Base-by-base conservation (phyloP, 2,329 filamentous ascomycete genomes). In the Madurella fahalii region DNA sequence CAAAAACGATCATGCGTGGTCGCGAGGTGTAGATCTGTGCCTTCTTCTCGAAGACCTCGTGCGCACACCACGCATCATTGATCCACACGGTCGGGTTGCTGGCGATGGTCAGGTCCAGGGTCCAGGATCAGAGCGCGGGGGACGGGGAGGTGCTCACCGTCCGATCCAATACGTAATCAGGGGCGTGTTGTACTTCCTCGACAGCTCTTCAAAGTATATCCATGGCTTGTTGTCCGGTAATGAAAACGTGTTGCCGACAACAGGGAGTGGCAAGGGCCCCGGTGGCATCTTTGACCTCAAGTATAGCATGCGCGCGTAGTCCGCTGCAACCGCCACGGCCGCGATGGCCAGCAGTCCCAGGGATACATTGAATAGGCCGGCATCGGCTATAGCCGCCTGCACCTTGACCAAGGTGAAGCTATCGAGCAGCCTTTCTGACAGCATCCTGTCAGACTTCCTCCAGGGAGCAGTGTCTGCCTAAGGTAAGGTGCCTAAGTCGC, bases 141-240 rank as follows among this genome's bases (percentile, higher is more conserved):
- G n/a, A n/a, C n/a, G n/a, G n/a, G 32, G 13, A 18, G 32, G 12
- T 17, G 48, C 60, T 64, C 46, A 73, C 70, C 73, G 67, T n/a
- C 77, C 76, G 45, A 81, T 78, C 80, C 79, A 82, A 60, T 80
- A 76, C 0, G 80, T 82, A 46, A 83, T 76, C 7, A 82, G 61
- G 0, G 77, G 75, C 0, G 74, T 69, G 5, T 76, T 66, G 61
- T 79, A 77, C 45, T 68, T 63, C 59, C 78, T 76, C 3, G 79
- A 77, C 0, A 82, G 66, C 58, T 77, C 63, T 51, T 83, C 78
- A 58, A 83, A 81, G 65, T 77, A 79, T 20, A 82, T 72, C 80
- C 80, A 83, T 2, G 80, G 79, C 61, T 82, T 81, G 52, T 70
- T 72, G 20, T 77, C 71, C 1, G 80, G 80, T 4, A 83, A 70